phyloP scores from a whole-genome alignment of 1,284 basidiomycete species.

The Kwoniella shivajii region DNA sequence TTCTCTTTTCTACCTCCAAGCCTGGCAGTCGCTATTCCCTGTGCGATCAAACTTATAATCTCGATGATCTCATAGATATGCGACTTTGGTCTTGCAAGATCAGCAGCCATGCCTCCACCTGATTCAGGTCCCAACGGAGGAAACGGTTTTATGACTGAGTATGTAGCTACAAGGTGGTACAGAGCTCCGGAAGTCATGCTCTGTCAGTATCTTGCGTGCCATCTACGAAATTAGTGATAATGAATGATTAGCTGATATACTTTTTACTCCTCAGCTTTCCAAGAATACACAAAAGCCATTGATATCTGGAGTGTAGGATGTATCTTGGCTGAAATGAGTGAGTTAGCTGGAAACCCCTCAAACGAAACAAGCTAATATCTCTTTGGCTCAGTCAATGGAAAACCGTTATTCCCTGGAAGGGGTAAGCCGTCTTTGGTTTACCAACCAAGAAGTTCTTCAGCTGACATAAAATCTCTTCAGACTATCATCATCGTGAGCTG shows the following conservation, averaged over 20 bases:
- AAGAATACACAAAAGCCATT: constrained; percentile 89
- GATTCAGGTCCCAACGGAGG: constrained; percentile 74
- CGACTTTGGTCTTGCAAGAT: constrained; percentile 89
- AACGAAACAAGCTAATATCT: background rate
- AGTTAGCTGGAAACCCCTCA: constrained; percentile 19
- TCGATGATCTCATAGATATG: constrained; percentile 67
- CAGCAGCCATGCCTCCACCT: constrained; percentile 71
- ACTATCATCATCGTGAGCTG: constrained; percentile 49
- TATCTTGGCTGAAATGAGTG: constrained; percentile 85
- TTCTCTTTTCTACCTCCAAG: background rate
- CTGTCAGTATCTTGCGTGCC: constrained; percentile 49
- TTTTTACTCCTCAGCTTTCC: constrained; percentile 62
- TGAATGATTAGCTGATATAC: background rate
- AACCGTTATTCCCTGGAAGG: constrained; percentile 85
- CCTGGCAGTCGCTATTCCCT: background rate
- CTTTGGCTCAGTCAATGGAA: constrained; percentile 64
- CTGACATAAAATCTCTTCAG: constrained; percentile 10
- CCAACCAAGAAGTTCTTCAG: background rate
- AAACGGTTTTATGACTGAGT: constrained; percentile 92
- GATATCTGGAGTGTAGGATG: constrained; percentile 94
- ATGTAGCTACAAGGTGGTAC: constrained; percentile 92
- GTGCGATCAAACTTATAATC: background rate
- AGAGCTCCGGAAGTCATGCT: constrained; percentile 94
- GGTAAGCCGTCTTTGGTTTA: constrained; percentile 61
- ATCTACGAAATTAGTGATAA: background rate